Conservation (phyloP, 139 green algal genomes). For the Chara braunii region DNA sequence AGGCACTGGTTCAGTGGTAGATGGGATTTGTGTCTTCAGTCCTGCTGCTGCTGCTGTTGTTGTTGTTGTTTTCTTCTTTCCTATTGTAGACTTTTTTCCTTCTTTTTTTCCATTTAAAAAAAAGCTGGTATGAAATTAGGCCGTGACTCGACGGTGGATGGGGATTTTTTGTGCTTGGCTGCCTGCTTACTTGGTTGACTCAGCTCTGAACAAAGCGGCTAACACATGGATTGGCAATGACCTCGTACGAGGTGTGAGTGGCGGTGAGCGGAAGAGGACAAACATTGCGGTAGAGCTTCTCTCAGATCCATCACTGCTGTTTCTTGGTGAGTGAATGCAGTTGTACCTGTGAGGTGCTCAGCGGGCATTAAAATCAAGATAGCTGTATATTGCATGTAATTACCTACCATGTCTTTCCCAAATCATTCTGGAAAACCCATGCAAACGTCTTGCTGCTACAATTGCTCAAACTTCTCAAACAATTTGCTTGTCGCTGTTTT, state of each 20-base stretch:
- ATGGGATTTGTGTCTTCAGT: too few species aligned
- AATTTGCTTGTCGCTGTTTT: too few species aligned
- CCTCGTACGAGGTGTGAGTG: constrained; percentile 19
- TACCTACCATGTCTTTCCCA: too few species aligned
- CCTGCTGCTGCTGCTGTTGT: not conserved
- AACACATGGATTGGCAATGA: constrained; percentile 26
- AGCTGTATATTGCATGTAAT: too few species aligned
- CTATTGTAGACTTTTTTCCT: not conserved
- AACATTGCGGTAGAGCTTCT: constrained; percentile 38
- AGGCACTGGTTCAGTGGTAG: too few species aligned
- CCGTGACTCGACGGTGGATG: not conserved
- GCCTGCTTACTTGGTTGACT: not conserved
- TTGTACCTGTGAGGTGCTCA: too few species aligned
- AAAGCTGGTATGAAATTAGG: not conserved
- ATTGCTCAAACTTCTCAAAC: too few species aligned
- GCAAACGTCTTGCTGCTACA: too few species aligned
- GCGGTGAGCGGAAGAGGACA: constrained; percentile 25
- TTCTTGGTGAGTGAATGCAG: constrained; percentile 13
- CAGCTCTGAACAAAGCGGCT: constrained; percentile 18
- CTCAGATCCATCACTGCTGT: constrained; percentile 27
- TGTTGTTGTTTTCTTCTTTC: not conserved
- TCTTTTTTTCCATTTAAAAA: not conserved
- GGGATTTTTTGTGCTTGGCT: not conserved
- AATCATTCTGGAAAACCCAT: too few species aligned
- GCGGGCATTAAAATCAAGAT: too few species aligned